A percentile compares a stretch with the other conserved stretches of the same genome.
These are phyloP conservation scores for Rhizopus stolonifer DNA, from an alignment of 371 early-diverging fungal species.

Conservation along the genomic window DNA sequence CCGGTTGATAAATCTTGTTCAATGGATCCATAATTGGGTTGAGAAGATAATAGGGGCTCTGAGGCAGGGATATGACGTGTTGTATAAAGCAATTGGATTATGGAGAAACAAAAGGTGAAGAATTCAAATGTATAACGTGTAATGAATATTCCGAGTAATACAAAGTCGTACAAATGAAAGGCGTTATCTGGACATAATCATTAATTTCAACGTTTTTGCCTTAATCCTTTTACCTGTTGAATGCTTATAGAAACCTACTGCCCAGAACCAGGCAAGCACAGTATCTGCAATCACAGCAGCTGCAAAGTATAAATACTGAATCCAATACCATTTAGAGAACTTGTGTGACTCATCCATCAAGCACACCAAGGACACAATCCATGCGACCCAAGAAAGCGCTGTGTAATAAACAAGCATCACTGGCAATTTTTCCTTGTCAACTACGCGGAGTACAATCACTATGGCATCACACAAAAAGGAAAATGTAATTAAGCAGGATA, in stretches of 20 bases:
- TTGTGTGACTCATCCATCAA: slow-evolving; percentile 37
- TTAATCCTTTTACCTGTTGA: slow-evolving; percentile 38
- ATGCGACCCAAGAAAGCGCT: slow-evolving; percentile 36
- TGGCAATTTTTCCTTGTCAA: slow-evolving; percentile 29
- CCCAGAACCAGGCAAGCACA: slow-evolving; percentile 43
- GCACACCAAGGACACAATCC: slow-evolving; percentile 29
- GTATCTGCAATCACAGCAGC: slow-evolving; percentile 34
- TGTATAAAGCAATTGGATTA: slow-evolving; percentile 32
- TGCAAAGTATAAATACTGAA: slow-evolving; percentile 45
- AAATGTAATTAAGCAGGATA: slow-evolving; percentile 25
- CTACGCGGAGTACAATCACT: slow-evolving; percentile 31
- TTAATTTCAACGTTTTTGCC: too few species aligned
- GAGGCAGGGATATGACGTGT: slow-evolving; percentile 12
- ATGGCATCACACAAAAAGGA: slow-evolving; percentile 33
- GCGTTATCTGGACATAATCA: slow-evolving; percentile 19
- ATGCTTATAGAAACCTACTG: slow-evolving; percentile 28
- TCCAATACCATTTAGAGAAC: slow-evolving; percentile 46
- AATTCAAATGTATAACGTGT: slow-evolving; percentile 33
- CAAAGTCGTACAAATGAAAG: slow-evolving; percentile 37
- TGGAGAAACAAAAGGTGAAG: slow-evolving; percentile 19
- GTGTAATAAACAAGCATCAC: slow-evolving; percentile 37
- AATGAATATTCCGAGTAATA: slow-evolving; percentile 32
- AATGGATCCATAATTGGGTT: slow-evolving; percentile 9
- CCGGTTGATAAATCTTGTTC: slow-evolving; percentile 2
- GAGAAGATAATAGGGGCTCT: slow-evolving; percentile 4